Evolutionary conservation across 2,329 filamentous ascomycete species (phyloP).

Genomic region (Clarireedia sp.): DNA sequence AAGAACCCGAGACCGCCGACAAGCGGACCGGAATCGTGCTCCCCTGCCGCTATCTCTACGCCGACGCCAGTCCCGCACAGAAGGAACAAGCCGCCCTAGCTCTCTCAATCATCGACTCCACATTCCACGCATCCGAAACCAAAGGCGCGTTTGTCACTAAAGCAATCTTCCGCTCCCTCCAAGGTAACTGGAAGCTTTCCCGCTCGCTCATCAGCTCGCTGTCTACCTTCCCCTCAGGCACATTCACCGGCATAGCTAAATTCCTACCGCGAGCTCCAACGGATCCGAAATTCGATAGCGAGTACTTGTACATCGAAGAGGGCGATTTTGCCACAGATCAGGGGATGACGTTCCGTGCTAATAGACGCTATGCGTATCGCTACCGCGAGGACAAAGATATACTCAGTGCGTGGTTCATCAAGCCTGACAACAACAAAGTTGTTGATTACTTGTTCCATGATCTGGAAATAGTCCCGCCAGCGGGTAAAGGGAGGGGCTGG

Average conservation of each 20-base stretch:
- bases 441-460: slow-evolving; percentile 71
- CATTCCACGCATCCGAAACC: slow-evolving; percentile 15
- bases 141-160: slow-evolving; percentile 47
- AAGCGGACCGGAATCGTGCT: slow-evolving; percentile 35
- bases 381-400: slow-evolving; percentile 53
- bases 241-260: slow-evolving; percentile 54
- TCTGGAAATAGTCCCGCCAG: slow-evolving; percentile 47
- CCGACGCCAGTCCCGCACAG: slow-evolving; percentile 35
- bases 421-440: slow-evolving; percentile 45
- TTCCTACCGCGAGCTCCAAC: slow-evolving; percentile 59
- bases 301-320: slow-evolving; percentile 63
- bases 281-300: slow-evolving; percentile 29
- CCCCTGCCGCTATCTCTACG: slow-evolving; percentile 39
- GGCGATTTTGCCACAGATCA: slow-evolving; percentile 52
- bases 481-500: background rate
- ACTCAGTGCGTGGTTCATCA: slow-evolving; percentile 67
- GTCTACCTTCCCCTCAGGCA: slow-evolving; percentile 53
- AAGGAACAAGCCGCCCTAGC: slow-evolving; percentile 33
- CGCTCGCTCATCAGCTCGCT: slow-evolving; percentile 47
- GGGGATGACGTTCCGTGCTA: slow-evolving; percentile 35
- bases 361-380: slow-evolving; percentile 63
- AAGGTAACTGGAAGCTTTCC: slow-evolving; percentile 60
- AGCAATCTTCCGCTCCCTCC: slow-evolving; percentile 62
- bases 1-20: slow-evolving; percentile 28
- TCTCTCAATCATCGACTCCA: slow-evolving; percentile 22